Conservation (phyloP, 2,329 filamentous ascomycete species). For the Trichoderma breve region DNA sequence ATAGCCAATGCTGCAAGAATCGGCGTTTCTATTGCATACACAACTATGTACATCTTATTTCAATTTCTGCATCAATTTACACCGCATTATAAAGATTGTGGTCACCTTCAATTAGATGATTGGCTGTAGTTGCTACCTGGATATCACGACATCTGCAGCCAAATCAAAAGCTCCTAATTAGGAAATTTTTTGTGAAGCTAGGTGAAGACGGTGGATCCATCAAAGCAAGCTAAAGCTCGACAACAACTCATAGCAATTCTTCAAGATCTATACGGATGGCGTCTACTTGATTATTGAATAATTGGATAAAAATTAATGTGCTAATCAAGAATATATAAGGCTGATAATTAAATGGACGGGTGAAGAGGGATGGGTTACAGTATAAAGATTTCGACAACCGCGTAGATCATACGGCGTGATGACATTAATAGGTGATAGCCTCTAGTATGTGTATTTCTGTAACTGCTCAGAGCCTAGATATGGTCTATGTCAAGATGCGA, state of each 20-base stretch:
- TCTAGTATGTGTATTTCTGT: too few species aligned
- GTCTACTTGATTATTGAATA: background rate
- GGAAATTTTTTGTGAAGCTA: slow-evolving; percentile 8
- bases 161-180: background rate
- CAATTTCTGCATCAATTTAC: background rate
- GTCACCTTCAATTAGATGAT: background rate
- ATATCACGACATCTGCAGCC: background rate
- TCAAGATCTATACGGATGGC: background rate
- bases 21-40: too few species aligned
- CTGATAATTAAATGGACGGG: background rate
- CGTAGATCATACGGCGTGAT: too few species aligned
- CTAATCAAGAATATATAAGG: background rate
- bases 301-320: fast-evolving
- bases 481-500: too few species aligned
- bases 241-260: background rate
- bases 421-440: too few species aligned
- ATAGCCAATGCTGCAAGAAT: background rate
- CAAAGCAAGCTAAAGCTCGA: background rate
- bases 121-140: background rate
- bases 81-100: background rate
- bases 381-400: background rate
- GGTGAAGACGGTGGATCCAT: background rate
- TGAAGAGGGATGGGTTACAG: background rate
- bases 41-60: too few species aligned
- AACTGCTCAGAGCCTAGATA: too few species aligned